These are phyloP conservation scores for Mycena pura DNA, from an alignment of 768 basidiomycete species.

Conservation along the genomic window DNA sequence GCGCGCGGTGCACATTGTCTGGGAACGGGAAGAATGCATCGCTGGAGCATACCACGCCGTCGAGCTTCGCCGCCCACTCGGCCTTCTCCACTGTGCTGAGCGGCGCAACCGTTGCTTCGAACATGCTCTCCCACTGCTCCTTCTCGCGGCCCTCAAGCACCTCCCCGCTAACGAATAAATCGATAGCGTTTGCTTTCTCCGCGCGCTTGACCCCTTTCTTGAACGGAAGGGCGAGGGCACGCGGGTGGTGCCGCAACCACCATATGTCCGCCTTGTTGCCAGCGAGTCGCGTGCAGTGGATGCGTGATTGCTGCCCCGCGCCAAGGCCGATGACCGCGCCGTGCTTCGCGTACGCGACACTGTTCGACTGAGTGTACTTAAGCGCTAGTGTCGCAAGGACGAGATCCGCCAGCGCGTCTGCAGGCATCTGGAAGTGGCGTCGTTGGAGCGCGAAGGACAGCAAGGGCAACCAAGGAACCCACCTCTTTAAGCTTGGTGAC, in stretches of 20 bases:
- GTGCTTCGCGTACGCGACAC: slow-evolving; percentile 91
- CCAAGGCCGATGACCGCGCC: slow-evolving; percentile 96
- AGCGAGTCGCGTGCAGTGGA: slow-evolving; percentile 98
- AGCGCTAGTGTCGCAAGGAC: slow-evolving; percentile 96
- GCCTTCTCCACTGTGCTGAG: slow-evolving; percentile 74
- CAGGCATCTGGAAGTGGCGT: slow-evolving; percentile 63
- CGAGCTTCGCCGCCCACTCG: slow-evolving; percentile 75
- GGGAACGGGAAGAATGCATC: slow-evolving; percentile 99
- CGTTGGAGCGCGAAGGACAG: not conserved
- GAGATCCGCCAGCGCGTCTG: slow-evolving; percentile 83
- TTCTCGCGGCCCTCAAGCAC: slow-evolving; percentile 88
- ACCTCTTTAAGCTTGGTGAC: slow-evolving; percentile 91
- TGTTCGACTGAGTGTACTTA: slow-evolving; percentile 99
- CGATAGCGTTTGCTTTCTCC: slow-evolving; percentile 98
- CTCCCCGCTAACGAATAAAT: slow-evolving; percentile 93
- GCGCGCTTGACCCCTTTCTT: slow-evolving; percentile 98
- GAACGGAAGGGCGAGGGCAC: slow-evolving; percentile 91
- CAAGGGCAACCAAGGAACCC: slow-evolving; percentile 30
- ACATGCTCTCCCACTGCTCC: slow-evolving; percentile 88
- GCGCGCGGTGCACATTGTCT: slow-evolving; percentile 94
- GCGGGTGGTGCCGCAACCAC: slow-evolving; percentile 98
- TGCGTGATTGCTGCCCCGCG: slow-evolving; percentile 97
- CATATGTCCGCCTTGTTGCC: slow-evolving; percentile 98
- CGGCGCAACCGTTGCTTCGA: slow-evolving; percentile 72
- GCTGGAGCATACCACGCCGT: slow-evolving; percentile 90